These are phyloP conservation scores for Alternaria panax DNA, from an alignment of 2,329 filamentous ascomycete genomes.

Conservation along the genomic window DNA sequence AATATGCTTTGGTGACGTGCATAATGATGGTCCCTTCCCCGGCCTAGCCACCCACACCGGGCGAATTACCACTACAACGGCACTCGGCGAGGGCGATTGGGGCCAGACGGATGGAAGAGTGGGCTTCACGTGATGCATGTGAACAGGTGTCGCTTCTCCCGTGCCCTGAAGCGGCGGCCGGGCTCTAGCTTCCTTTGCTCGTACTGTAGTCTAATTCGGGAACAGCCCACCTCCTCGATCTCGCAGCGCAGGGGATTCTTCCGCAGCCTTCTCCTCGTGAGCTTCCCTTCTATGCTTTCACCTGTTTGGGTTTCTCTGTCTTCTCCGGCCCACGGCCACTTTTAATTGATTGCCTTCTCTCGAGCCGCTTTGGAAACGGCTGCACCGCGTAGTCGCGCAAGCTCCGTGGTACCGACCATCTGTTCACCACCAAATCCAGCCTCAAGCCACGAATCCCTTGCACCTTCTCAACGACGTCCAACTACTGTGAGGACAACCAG, in stretches of 20 bases:
- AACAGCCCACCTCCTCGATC: slow-evolving; percentile 30
- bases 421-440: slow-evolving; percentile 20
- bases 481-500: not conserved
- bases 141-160: slow-evolving; percentile 25
- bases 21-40: not conserved
- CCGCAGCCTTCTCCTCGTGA: slow-evolving; percentile 21
- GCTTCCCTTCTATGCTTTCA: slow-evolving; percentile 20
- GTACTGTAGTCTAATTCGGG: slow-evolving; percentile 36
- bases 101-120: slow-evolving; percentile 9
- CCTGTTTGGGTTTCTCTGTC: slow-evolving; percentile 16
- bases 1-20: slow-evolving; percentile 5
- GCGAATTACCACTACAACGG: not conserved
- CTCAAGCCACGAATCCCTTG: slow-evolving; percentile 25
- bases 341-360: slow-evolving; percentile 21
- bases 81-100: not conserved
- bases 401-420: slow-evolving; percentile 22
- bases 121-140: slow-evolving; percentile 19
- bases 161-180: slow-evolving; percentile 17
- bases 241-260: slow-evolving; percentile 31
- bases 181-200: slow-evolving; percentile 27
- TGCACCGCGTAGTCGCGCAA: slow-evolving; percentile 12
- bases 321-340: slow-evolving; percentile 21
- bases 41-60: not conserved
- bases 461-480: slow-evolving; percentile 9
- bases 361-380: slow-evolving; percentile 1